Evolutionary conservation across 2,329 filamentous ascomycete genomes (phyloP), one percentile per base, ranked within the genome.

Genomic region (Boeremia lycopersici): DNA sequence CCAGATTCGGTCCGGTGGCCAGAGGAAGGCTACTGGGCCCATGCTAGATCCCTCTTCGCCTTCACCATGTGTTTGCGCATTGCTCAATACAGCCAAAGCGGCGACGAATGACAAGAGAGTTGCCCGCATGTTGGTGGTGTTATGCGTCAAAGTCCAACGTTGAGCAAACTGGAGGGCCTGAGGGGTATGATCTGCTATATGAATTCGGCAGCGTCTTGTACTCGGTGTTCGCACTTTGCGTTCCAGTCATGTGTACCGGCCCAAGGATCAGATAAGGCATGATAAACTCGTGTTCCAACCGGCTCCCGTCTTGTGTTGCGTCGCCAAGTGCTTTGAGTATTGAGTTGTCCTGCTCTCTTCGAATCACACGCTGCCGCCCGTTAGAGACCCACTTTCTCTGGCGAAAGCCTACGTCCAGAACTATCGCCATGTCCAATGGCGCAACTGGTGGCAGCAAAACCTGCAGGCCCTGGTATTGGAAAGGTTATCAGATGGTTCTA

Each of bases 21-120:
- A 87, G 71, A 86, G 75, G 66, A 87, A 85, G 9, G 81, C 82
- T 17, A 83, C 83, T 7, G 84, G 83, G 10, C 84, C 84, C 80
- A 83, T 83, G 8, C 31, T 49, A 6, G 26, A 53, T n/a, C 68
- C 69, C 38, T 68, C 65, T 36, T 59, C 67, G n/a, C 62, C 65
- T n/a, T 62, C 59, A 26, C 68, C 67, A 60, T 70, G 67, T 19
- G 57, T 60, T 31, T 68, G 62, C 8, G 60, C 64, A 29, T n/a
- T 35, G n/a, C 30, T 56, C 33, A 53, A 28, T 7, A 17, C 15
- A 19, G 46, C 48, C 17, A 54, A 35, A 33, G 29, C 38, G 15
- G 41, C 38, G 5, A 61, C 26, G 6, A 56, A 11, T 31, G 50
- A 26, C 1, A 59, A 19, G 12, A 36, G 5, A 19, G 19, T 13